Percentiles rank a stretch among this genome's conserved stretches.
Conservation (phyloP, 225 moss, liverwort and hornwort species). For the Anthoceros angustus region DNA sequence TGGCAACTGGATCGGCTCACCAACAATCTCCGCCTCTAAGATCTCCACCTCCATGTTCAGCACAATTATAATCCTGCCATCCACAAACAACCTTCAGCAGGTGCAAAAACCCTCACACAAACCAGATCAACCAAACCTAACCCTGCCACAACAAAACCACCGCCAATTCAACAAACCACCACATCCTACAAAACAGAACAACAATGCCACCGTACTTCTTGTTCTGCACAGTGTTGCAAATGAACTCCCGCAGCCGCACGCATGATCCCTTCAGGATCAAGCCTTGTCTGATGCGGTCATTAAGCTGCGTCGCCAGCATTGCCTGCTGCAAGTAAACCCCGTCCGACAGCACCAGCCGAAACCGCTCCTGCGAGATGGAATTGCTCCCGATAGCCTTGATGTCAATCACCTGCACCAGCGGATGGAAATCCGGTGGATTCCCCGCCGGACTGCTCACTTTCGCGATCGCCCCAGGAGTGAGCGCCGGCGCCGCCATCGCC, state of each 20-base stretch:
- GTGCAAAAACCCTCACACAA: background rate
- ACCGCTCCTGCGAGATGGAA: constrained; percentile 68
- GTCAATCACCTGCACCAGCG: constrained; percentile 42
- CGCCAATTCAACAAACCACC: no score
- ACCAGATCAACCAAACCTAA: background rate
- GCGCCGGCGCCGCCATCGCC: no score
- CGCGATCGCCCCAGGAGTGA: no score
- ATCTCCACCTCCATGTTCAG: constrained; percentile 83
- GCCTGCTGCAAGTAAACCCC: constrained; percentile 79
- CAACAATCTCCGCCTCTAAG: constrained; percentile 60
- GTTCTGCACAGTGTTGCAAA: constrained; percentile 90
- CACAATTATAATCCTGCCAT: constrained; percentile 95
- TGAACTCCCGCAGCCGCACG: constrained; percentile 79
- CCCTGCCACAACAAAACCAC: no score
- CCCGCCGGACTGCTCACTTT: no score
- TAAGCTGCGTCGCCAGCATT: constrained; percentile 92
- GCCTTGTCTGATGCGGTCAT: constrained; percentile 73
- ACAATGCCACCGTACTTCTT: constrained; percentile 44
- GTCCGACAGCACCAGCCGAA: constrained; percentile 75
- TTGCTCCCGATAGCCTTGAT: constrained; percentile 84
- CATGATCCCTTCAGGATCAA: constrained; percentile 59
- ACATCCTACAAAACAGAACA: background rate
- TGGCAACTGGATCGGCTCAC: constrained; percentile 52
- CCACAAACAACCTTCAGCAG: background rate
- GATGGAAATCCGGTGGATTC: background rate